Evolutionary conservation across 768 basidiomycete species (phyloP), one percentile per base, ranked within the genome.

Genomic region (Boletus sensibilis): DNA sequence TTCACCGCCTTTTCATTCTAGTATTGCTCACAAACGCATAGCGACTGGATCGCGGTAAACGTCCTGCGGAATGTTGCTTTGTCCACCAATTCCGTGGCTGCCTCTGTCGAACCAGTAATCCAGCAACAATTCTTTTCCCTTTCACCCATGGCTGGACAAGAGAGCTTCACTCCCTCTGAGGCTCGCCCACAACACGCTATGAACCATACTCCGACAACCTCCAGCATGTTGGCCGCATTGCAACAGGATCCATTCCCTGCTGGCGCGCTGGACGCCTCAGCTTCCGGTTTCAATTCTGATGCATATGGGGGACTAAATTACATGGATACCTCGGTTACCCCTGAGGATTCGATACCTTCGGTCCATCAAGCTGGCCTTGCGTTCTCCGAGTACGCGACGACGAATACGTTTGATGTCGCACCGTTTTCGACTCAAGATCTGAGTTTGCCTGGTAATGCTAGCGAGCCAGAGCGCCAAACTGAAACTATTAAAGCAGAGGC

Each of bases 1-100:
- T 38, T 45, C 3, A 11, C 37, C 25, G 42, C 3, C 33, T 55
- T 31, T 52, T 53, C 42, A 51, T 52, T 60, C 34, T 34, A 57
- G 20, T 34, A 55, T 55, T 64, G 50, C 62, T 72, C 46, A 67
- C 53, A 27, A 46, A 40, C 23, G n/a, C 53, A 18, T 59, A 93
- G 92, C 62, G 92, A 94, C 72, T 93, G 92, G 92, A 93, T 93
- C 66, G 89, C 90, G 2, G 85, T 94, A 60, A 93, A 92, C 71
- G 90, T 94, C 58, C 77, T 94, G 62, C 79, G 92, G 64, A 90
- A 80, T 64, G 92, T 94, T 59, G 92, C 92, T 2, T 75, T 94
- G 56, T 93, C 92, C 29, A 94, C 91, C 23, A 93, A 92, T 73
- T 93, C 91, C 20, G 92, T 94, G 52, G 92, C 92, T 31, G 91